Percentiles rank a stretch among this genome's conserved stretches.
These are phyloP conservation scores for Spinellus fusiger DNA, from an alignment of 192 early-diverging fungal species.

Conservation along the genomic window DNA sequence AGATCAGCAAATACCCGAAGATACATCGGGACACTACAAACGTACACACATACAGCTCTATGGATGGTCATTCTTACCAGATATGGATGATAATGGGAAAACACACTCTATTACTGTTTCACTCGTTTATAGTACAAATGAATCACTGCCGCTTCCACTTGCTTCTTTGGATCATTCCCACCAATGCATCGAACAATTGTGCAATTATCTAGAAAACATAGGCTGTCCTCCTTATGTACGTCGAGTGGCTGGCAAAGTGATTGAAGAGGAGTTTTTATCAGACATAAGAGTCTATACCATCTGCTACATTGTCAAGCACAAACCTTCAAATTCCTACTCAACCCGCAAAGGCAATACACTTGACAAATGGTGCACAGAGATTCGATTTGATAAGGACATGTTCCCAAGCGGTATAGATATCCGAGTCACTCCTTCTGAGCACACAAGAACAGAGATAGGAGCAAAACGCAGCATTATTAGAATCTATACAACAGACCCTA, in stretches of 20 bases:
- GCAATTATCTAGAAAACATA: constrained; percentile 35
- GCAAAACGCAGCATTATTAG: neutral
- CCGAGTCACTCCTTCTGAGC: constrained; percentile 32
- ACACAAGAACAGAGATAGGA: constrained; percentile 32
- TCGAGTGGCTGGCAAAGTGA: constrained; percentile 37
- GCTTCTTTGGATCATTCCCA: constrained; percentile 38
- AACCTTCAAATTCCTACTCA: constrained; percentile 24
- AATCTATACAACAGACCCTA: constrained; percentile 8
- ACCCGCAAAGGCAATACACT: constrained; percentile 15
- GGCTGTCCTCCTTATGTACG: constrained; percentile 53
- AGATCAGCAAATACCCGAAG: constrained; percentile 40
- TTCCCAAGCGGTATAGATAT: constrained; percentile 44
- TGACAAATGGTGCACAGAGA: constrained; percentile 39
- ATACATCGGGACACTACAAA: constrained; percentile 33
- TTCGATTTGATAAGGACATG: constrained; percentile 33
- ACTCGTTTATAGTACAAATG: constrained; percentile 23
- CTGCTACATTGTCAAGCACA: constrained; percentile 34
- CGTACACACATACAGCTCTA: constrained; percentile 36
- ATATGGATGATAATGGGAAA: constrained; percentile 34
- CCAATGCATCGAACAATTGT: constrained; percentile 29
- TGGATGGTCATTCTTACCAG: constrained; percentile 45
- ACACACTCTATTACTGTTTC: constrained; percentile 34
- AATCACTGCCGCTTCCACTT: neutral
- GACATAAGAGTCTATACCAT: constrained; percentile 37
- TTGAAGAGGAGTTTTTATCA: constrained; percentile 35